Percentiles rank a stretch among this genome's conserved stretches.
Evolutionary conservation across 129 eudicot species (phyloP).

Genomic region (Ambrosia trifida): DNA sequence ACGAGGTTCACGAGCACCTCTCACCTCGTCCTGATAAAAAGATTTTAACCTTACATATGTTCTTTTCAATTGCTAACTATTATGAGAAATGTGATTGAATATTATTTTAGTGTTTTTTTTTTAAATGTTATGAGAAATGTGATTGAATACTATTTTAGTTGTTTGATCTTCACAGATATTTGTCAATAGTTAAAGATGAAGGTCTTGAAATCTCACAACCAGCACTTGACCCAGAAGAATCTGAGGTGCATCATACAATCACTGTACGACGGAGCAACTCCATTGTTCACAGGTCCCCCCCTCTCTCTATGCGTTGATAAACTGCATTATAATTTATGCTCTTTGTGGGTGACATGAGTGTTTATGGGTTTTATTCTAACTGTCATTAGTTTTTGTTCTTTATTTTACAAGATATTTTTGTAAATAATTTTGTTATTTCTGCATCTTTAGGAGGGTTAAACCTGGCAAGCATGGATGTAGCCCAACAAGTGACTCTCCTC

Average conservation of each 20-base stretch:
- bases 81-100: constrained; percentile 21
- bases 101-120: constrained; percentile 15
- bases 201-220: constrained; percentile 94
- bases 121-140: neutral
- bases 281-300: constrained; percentile 61
- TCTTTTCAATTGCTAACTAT: neutral
- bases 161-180: constrained; percentile 46
- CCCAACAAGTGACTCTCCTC: constrained; percentile 54
- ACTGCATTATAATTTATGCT: neutral
- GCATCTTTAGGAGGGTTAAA: constrained; percentile 62
- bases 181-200: constrained; percentile 67
- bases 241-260: constrained; percentile 81
- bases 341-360: neutral
- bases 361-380: neutral
- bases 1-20: too few relatives aligned
- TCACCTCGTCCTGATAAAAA: too few relatives aligned
- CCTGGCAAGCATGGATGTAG: constrained; percentile 51
- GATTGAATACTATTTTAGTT: constrained; percentile 23
- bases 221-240: constrained; percentile 59
- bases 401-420: constrained; percentile 22
- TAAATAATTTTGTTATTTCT: constrained; percentile 34
- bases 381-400: neutral
- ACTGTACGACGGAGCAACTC: constrained; percentile 61
- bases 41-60: constrained; percentile 1
- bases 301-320: constrained; percentile 11